A percentile compares a stretch with the other conserved stretches of the same genome.
phyloP scores from a whole-genome alignment of 176 grass and related monocot genomes.

The Zoysia pacifica region DNA sequence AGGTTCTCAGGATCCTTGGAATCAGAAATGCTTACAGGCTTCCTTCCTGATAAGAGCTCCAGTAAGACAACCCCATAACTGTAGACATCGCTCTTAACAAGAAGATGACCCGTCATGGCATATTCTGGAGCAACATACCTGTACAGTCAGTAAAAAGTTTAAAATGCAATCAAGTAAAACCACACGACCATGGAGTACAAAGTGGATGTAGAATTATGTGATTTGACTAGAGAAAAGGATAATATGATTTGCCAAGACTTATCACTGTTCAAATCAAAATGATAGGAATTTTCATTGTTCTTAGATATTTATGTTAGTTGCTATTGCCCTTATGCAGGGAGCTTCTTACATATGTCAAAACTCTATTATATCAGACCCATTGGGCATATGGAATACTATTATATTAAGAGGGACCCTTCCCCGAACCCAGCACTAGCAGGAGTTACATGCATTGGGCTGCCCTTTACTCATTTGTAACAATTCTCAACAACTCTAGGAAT shows the following conservation, averaged over 20 bases:
- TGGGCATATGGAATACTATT: too few relatives aligned
- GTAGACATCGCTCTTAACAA: constrained; percentile 97
- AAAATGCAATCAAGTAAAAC: constrained; percentile 38
- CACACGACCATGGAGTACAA: constrained; percentile 2
- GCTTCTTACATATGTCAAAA: too few relatives aligned
- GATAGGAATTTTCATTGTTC: not conserved
- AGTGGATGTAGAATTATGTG: constrained; percentile 18
- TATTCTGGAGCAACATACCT: constrained; percentile 99
- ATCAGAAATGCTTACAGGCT: constrained; percentile 73
- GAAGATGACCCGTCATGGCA: constrained; percentile 96
- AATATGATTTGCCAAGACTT: not conserved
- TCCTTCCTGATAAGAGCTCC: constrained; percentile 95
- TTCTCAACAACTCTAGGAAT: not conserved
- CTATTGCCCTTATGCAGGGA: too few relatives aligned
- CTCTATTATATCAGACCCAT: too few relatives aligned
- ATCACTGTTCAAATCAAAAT: not conserved
- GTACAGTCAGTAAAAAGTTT: constrained; percentile 32
- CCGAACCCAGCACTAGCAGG: too few relatives aligned
- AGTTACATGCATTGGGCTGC: too few relatives aligned
- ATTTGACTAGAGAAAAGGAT: constrained; percentile 33
- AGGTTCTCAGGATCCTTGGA: constrained; percentile 81
- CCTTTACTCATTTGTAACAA: too few relatives aligned
- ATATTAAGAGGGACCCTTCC: too few relatives aligned
- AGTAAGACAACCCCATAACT: constrained; percentile 93
- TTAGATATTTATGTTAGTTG: too few relatives aligned